phyloP scores from a whole-genome alignment of 441 rosid genomes.

The Erodium chrysanthum region DNA sequence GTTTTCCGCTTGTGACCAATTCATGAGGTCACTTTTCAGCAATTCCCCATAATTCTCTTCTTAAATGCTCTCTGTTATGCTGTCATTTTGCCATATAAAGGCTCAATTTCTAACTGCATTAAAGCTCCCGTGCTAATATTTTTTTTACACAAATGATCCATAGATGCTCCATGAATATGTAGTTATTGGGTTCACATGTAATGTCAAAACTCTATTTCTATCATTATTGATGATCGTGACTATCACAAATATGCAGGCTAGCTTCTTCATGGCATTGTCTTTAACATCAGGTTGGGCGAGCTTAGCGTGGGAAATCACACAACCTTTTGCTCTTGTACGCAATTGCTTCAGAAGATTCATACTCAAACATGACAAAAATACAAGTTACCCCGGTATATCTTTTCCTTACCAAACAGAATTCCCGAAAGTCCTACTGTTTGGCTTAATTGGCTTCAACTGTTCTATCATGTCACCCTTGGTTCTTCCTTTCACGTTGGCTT shows the following conservation, averaged over 20 bases:
- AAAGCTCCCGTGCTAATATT: not conserved
- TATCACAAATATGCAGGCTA: slow-evolving; percentile 48
- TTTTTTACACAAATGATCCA: not conserved
- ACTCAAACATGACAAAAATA: slow-evolving; percentile 28
- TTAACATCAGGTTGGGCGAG: slow-evolving; percentile 94
- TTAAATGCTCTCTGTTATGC: not conserved
- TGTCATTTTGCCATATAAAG: not conserved
- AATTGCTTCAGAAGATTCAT: slow-evolving; percentile 35
- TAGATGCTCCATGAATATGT: not conserved
- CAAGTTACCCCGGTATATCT: slow-evolving; percentile 32
- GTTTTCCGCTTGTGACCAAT: too few relatives aligned
- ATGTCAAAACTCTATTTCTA: not conserved
- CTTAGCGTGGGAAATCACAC: slow-evolving; percentile 69
- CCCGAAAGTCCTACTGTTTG: slow-evolving; percentile 70
- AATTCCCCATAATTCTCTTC: not conserved
- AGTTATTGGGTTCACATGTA: not conserved
- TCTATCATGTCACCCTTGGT: slow-evolving; percentile 77
- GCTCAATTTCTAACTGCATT: not conserved
- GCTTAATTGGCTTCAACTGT: slow-evolving; percentile 77
- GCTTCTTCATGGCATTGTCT: slow-evolving; percentile 86
- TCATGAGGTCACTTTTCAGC: too few relatives aligned
- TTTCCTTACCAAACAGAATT: slow-evolving; percentile 88
- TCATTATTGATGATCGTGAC: slow-evolving; percentile 1
- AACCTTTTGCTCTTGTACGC: slow-evolving; percentile 50
- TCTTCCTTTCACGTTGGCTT: slow-evolving; percentile 63